These are phyloP conservation scores for Oryza brachyantha DNA, from an alignment of 176 grass and related monocot species.

Conservation along the genomic window DNA sequence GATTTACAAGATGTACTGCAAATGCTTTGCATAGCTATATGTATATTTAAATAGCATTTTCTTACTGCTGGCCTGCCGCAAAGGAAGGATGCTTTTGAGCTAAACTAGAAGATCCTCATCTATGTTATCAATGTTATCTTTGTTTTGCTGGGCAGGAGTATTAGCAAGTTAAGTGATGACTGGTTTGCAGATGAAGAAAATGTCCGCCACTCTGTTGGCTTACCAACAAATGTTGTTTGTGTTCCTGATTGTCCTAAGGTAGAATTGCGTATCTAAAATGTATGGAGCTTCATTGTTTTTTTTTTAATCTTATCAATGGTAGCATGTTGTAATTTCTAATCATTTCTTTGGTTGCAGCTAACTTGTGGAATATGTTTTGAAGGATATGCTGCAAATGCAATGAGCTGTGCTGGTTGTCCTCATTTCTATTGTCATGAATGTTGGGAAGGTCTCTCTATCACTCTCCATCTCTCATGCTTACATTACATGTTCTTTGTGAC, in stretches of 20 bases:
- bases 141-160: conserved; percentile 47
- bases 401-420: conserved; percentile 62
- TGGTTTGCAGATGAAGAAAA: conserved; percentile 83
- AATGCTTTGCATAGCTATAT: no score
- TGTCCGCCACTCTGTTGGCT: conserved; percentile 61
- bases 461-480: neutral
- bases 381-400: conserved; percentile 39
- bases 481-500: neutral
- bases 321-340: conserved; percentile 17
- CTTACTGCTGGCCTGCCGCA: neutral
- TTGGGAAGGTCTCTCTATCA: conserved; percentile 76
- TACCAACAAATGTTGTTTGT: conserved; percentile 42
- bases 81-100: neutral
- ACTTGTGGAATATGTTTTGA: conserved; percentile 98
- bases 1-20: neutral
- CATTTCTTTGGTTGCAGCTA: conserved; percentile 56
- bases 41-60: neutral
- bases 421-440: conserved; percentile 84
- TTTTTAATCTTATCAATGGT: neutral
- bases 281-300: no score
- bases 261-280: neutral
- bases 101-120: neutral
- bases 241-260: conserved; percentile 34
- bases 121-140: conserved; percentile 16
- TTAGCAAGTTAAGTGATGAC: conserved; percentile 64